These are phyloP conservation scores for Trichoderma asperellum DNA, from an alignment of 2,329 filamentous ascomycete species.

Conservation along the genomic window DNA sequence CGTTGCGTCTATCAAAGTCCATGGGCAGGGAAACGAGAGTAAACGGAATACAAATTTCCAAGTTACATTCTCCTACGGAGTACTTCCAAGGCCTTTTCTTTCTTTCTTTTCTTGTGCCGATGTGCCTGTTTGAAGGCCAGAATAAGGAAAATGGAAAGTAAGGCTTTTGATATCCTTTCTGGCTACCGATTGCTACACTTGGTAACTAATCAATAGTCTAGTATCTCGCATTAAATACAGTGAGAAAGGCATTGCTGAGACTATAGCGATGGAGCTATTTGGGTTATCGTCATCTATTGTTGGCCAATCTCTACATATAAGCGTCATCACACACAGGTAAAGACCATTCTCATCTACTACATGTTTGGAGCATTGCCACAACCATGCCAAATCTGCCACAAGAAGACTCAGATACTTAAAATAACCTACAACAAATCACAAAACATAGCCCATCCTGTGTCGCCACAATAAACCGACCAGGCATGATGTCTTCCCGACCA, in stretches of 20 bases:
- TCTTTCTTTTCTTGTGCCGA: neutral
- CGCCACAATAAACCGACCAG: neutral
- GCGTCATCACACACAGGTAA: neutral
- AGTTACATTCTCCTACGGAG: neutral
- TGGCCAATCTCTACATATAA: neutral
- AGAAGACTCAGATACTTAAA: neutral
- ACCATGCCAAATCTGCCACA: neutral
- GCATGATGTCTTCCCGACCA: neutral
- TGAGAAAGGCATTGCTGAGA: neutral
- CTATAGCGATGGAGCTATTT: neutral
- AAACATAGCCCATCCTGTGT: neutral
- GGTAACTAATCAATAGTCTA: too few relatives aligned
- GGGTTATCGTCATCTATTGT: neutral
- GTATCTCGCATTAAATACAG: neutral
- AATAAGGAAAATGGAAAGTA: neutral
- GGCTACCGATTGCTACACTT: neutral
- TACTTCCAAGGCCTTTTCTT: neutral
- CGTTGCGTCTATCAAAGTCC: neutral
- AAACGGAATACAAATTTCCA: neutral
- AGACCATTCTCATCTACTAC: neutral
- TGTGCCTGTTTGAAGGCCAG: neutral
- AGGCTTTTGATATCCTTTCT: neutral
- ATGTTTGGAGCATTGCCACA: neutral
- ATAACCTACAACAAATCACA: neutral
- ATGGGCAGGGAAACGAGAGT: neutral